Conservation (phyloP, 805 yeast genomes). For the Candida ficus region DNA sequence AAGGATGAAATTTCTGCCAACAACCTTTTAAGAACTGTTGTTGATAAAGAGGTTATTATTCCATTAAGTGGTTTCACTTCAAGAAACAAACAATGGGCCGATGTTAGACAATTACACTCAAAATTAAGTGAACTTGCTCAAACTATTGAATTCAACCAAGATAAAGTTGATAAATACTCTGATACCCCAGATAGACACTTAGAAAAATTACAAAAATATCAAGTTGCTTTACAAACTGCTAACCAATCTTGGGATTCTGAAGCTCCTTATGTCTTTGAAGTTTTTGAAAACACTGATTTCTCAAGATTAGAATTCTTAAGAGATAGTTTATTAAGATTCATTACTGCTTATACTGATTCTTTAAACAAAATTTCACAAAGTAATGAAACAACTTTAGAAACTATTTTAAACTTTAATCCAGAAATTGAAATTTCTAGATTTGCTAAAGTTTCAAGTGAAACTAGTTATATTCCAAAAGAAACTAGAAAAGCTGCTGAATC, state of each 20-base stretch:
- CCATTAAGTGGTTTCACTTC: slow-evolving; percentile 50
- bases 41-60: slow-evolving; percentile 50
- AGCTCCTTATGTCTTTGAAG: slow-evolving; percentile 72
- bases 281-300: slow-evolving; percentile 68
- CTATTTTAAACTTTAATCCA: slow-evolving; percentile 59
- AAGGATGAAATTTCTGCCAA: slow-evolving; percentile 44
- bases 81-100: slow-evolving; percentile 50
- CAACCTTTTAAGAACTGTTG: slow-evolving; percentile 38
- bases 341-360: slow-evolving; percentile 54
- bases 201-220: slow-evolving; percentile 28
- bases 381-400: slow-evolving; percentile 63
- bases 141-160: slow-evolving; percentile 35
- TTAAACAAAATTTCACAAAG: slow-evolving; percentile 38
- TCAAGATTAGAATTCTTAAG: slow-evolving; percentile 57
- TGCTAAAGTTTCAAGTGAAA: slow-evolving; percentile 36
- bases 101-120: slow-evolving; percentile 42
- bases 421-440: slow-evolving; percentile 53
- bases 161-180: slow-evolving; percentile 34
- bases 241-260: slow-evolving; percentile 67
- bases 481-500: slow-evolving; percentile 27
- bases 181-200: slow-evolving; percentile 18
- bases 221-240: slow-evolving; percentile 36
- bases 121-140: slow-evolving; percentile 40
- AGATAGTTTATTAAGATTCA: slow-evolving; percentile 59
- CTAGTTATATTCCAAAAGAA: slow-evolving; percentile 21